phyloP scores from a whole-genome alignment of 2,329 filamentous ascomycete species.

The Fusarium tuaranense region DNA sequence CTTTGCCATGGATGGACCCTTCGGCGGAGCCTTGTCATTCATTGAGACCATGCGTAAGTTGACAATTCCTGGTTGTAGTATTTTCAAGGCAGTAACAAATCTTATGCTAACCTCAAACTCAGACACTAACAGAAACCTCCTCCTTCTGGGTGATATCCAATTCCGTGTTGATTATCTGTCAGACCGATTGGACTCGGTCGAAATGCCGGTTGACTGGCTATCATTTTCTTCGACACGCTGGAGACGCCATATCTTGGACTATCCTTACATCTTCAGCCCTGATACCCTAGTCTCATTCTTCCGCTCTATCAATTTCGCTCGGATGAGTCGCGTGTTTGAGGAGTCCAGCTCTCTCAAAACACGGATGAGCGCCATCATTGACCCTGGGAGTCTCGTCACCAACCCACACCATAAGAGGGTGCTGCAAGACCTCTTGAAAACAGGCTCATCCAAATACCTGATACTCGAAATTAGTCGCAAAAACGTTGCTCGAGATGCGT shows the following conservation, averaged over 20 bases:
- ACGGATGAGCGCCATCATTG: conserved; percentile 67
- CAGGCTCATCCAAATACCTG: conserved; percentile 77
- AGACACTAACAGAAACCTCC: conserved; percentile 72
- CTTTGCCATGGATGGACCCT: conserved; percentile 75
- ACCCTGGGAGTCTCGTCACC: conserved; percentile 65
- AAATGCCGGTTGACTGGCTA: conserved; percentile 80
- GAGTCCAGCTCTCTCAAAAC: conserved; percentile 70
- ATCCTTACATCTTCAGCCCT: conserved; percentile 82
- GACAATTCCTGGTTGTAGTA: neutral
- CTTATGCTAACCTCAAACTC: conserved; percentile 20
- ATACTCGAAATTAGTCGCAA: conserved; percentile 76
- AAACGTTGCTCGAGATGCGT: conserved; percentile 76
- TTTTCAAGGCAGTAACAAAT: neutral
- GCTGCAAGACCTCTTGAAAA: conserved; percentile 72
- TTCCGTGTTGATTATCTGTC: conserved; percentile 83
- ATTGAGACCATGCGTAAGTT: conserved; percentile 78
- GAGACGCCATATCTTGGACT: conserved; percentile 80
- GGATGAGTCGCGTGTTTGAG: conserved; percentile 85
- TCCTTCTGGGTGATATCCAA: conserved; percentile 75
- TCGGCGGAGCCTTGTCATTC: conserved; percentile 82
- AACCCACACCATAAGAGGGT: conserved; percentile 70
- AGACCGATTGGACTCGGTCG: conserved; percentile 79
- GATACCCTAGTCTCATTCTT: conserved; percentile 84
- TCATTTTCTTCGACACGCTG: conserved; percentile 70
- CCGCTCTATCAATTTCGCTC: conserved; percentile 85